phyloP scores from a whole-genome alignment of 1,139 yeast genomes.

The Candida glucosophila region DNA sequence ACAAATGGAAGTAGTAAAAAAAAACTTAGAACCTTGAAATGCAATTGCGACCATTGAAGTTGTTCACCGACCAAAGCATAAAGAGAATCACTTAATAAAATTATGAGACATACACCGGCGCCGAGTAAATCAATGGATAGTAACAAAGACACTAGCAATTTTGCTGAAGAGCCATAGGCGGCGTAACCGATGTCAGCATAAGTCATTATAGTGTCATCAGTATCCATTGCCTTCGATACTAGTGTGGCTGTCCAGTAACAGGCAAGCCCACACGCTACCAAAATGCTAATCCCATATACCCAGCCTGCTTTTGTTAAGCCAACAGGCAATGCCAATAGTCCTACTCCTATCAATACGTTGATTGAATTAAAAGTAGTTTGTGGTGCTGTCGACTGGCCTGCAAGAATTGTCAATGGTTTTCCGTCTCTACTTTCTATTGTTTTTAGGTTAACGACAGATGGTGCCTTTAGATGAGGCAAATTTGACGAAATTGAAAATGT shows the following conservation, averaged over 20 bases:
- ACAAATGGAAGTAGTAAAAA: slow-evolving; percentile 39
- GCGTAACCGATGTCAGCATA: slow-evolving; percentile 84
- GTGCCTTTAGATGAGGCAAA: slow-evolving; percentile 33
- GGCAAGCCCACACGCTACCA: slow-evolving; percentile 29
- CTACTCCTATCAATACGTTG: slow-evolving; percentile 41
- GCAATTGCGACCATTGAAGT: slow-evolving; percentile 27
- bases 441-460: slow-evolving; percentile 49
- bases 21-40: slow-evolving; percentile 30
- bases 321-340: slow-evolving; percentile 40
- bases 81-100: slow-evolving; percentile 47
- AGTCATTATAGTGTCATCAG: slow-evolving; percentile 70
- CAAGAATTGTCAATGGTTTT: slow-evolving; percentile 60
- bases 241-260: slow-evolving; percentile 40
- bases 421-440: slow-evolving; percentile 71
- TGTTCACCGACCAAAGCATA: slow-evolving; percentile 34
- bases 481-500: slow-evolving; percentile 23
- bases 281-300: slow-evolving; percentile 32
- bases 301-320: slow-evolving; percentile 41
- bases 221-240: slow-evolving; percentile 45
- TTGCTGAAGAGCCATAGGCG: slow-evolving; percentile 47
- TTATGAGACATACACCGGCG: slow-evolving; percentile 48
- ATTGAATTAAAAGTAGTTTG: slow-evolving; percentile 42
- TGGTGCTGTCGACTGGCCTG: slow-evolving; percentile 65
- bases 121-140: slow-evolving; percentile 44
- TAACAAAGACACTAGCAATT: slow-evolving; percentile 30